Base-by-base conservation (phyloP, 495 filamentous ascomycete species). In the Penicillium arizonense region DNA sequence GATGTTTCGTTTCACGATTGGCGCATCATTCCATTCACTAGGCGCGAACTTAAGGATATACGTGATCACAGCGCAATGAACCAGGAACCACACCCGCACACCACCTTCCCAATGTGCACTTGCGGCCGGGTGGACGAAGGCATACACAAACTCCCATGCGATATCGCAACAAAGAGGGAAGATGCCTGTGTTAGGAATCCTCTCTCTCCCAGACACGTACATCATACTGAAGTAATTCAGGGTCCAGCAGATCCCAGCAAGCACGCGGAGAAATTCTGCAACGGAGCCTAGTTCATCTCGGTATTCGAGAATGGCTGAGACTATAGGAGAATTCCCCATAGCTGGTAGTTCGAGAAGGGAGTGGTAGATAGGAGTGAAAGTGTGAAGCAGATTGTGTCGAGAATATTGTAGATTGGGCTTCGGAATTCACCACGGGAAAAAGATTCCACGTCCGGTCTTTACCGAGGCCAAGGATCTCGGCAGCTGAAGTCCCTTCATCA, bases 101-200 rank as follows among this genome's bases (percentile, higher is more conserved):
- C 44, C 44, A 21, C 44, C 44, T 46, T 46, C 24, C 44, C 44
- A 46, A n/a, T 46, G 44, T 3, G 44, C 28, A 35, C 44, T 46
- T 2, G 44, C 44, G 2, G 30, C 9, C 10, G 44, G 44, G 12
- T 34, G 23, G 14, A 46, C n/a, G n/a, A 46, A 46, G 30, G 44
- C 44, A 14, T 46, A 46, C 10, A 35, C n/a, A n/a, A 46, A 35
- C 16, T 46, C 44, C 44, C 30, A 46, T 20, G 11, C 44, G 23
- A 46, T 46, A 2, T 46, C 44, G 14, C 23, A 23, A 20, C 44
- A 46, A 21, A 46, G 30, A n/a, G 44, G 44, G 6, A 46, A 46
- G 1, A 46, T 46, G 5, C 44, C 44, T 1, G 44, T 46, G n/a
- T 32, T 46, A 1, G 44, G 44, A 23, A 46, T 34, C 26, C 23